Base-by-base conservation (phyloP, 1,139 yeast species). In the Sugiyamaella pinicola region DNA sequence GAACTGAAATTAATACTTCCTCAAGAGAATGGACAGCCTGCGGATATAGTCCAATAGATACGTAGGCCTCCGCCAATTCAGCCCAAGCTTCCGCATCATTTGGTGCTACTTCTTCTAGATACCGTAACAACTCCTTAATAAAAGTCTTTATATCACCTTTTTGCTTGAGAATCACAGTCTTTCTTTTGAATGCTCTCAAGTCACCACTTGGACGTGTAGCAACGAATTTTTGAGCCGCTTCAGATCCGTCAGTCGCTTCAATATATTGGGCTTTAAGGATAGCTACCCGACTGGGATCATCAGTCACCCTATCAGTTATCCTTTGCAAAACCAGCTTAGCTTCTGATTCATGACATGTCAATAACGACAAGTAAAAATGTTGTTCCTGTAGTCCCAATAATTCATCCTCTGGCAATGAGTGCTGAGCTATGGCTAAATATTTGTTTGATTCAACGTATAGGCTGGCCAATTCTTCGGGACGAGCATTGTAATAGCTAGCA, bases 21-120 rank as follows among this genome's bases (percentile, higher is more conserved):
- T 87, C 83, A 39, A 80, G 76, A 55, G 88, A 77, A 65, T 77
- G 82, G 7, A 85, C 76, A 0, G 95, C 84, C 62, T 84, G 82
- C 29, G 81, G 84, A 61, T 80, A 84, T 61, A 83, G 82, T 1
- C 90, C 90, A n/a, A 76, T 59, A 8, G 71, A 66, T 34, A 70
- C 69, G 65, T 91, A 91, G 22, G 78, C 75, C 38, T 82, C 80
- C 4, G 83, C 86, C 55, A 89, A 74, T 69, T 87, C 95, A 45
- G 82, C 77, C 96, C 95, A 89, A 0, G 87, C 73, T 59, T 85
- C 82, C 5, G 80, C 72, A 68, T 93, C 98, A 28, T 83, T 69
- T 0, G 97, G 96, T 60, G 78, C 81, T 51, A 75, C 66, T 47
- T 80, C 79, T 48, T 80, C 79, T 50, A 84, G 68, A 61, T 78